phyloP scores from a whole-genome alignment of 106 monocot genomes.

The Apostasia ramifera region DNA sequence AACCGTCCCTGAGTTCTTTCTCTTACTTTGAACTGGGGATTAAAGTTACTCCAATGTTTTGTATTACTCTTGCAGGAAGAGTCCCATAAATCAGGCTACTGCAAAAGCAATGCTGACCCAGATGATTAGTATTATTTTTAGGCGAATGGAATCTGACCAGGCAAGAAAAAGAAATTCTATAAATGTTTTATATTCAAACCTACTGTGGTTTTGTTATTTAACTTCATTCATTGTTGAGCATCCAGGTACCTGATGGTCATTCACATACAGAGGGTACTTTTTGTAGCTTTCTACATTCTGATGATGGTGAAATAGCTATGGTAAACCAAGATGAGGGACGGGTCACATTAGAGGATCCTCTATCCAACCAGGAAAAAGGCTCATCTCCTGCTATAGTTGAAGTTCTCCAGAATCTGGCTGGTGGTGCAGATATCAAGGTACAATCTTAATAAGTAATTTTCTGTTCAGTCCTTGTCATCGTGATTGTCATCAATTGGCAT shows the following conservation, averaged over 20 bases:
- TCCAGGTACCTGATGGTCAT: slow-evolving; percentile 33
- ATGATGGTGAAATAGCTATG: slow-evolving; percentile 46
- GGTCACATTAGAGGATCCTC: slow-evolving; percentile 64
- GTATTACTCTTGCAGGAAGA: slow-evolving; percentile 56
- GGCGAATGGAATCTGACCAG: slow-evolving; percentile 92
- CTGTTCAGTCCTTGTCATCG: not conserved
- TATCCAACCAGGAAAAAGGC: slow-evolving; percentile 42
- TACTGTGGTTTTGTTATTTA: not conserved
- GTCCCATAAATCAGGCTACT: slow-evolving; percentile 91
- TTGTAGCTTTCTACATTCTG: slow-evolving; percentile 18
- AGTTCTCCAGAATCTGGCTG: slow-evolving; percentile 87
- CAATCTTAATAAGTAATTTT: not conserved
- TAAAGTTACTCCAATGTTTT: slow-evolving; percentile 4
- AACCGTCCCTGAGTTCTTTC: slow-evolving; percentile 7
- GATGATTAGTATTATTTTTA: slow-evolving; percentile 85
- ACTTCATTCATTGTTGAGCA: not conserved
- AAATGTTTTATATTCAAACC: not conserved
- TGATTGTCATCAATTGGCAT: not conserved
- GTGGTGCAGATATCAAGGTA: slow-evolving; percentile 97
- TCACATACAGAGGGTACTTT: slow-evolving; percentile 19
- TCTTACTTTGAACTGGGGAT: not conserved
- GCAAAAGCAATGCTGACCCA: slow-evolving; percentile 98
- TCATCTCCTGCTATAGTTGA: slow-evolving; percentile 63
- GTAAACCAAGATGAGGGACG: slow-evolving; percentile 58
- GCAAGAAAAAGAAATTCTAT: slow-evolving; percentile 19